Evolutionary conservation across 768 basidiomycete genomes (phyloP), one percentile per base, ranked within the genome.

Genomic region (Dacryopinax spathularia): DNA sequence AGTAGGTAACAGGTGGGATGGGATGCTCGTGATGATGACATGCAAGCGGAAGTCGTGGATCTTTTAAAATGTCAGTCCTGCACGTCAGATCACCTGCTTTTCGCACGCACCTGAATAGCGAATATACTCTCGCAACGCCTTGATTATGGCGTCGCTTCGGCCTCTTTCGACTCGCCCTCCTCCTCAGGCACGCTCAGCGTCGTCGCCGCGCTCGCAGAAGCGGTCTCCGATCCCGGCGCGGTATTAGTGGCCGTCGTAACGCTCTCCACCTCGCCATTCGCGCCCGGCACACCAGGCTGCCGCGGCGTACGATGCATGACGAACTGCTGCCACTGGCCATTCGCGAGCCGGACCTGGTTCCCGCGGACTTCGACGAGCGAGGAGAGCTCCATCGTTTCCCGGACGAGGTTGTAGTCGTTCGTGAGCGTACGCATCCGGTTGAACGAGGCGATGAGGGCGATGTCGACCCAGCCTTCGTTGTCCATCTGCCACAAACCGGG

Each of bases 401-500:
- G 77, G 41, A 95, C 87, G 37, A 88, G 74, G 27, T 80, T 39
- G 13, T 73, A 35, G 62, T 79, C 79, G 31, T 70, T 64, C 6
- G 90, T 90, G 62, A 94, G 73, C 59, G 78, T 78, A 69, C 78
- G 81, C 63, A 95, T 82, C 39, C 93, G 86, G 69, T 89, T 90
- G 79, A 96, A 97, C 12, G 89, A 89, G 1, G 90, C 87, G 63
- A 97, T 80, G 61, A 92, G 76, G 15, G 81, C 68, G 48, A 94
- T 87, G 12, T 86, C 81, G 60, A 97, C 85, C 90, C 90, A 97
- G 10, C 93, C 93, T 63, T 81, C 77, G 2, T 81, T 78, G 72
- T 96, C 91, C 93, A 97, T 94, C 92, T 95, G 69, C n/a, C n/a
- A n/a, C 22, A 34, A 25, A 60, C 35, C 6, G 16, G 7, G 39